Percentiles rank a stretch among this genome's conserved stretches.
Conservation (phyloP, 23 red algal species). For the Gracilaria domingensis region DNA sequence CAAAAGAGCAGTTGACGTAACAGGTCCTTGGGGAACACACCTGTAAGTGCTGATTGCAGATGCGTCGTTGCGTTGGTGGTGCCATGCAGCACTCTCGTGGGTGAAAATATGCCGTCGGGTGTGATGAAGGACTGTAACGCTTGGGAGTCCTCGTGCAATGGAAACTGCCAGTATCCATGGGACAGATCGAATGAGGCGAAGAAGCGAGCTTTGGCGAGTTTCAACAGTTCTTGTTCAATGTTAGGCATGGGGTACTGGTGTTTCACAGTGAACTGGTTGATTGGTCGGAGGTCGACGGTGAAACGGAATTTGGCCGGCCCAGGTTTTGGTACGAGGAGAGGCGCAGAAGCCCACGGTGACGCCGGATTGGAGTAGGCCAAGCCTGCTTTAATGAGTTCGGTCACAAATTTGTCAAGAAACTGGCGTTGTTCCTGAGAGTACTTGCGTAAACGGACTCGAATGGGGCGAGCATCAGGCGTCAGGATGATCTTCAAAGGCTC, state of each 20-base stretch:
- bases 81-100: too few relatives aligned
- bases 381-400: neutral
- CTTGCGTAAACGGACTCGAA: neutral
- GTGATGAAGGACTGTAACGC: too few relatives aligned
- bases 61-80: constrained; percentile 49
- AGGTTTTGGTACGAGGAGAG: constrained; percentile 6
- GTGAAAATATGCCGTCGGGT: too few relatives aligned
- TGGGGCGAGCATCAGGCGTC: neutral
- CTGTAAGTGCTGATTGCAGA: neutral
- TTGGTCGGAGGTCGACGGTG: neutral
- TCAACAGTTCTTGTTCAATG: neutral
- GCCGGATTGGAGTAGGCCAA: neutral
- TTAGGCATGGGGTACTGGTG: neutral
- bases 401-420: constrained; percentile 19
- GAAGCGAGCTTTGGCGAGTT: neutral
- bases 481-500: neutral
- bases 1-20: neutral
- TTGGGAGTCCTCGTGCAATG: too few relatives aligned
- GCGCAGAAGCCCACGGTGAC: neutral
- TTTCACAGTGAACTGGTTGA: neutral
- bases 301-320: neutral
- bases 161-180: too few relatives aligned
- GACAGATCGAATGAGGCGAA: too few relatives aligned
- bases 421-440: constrained; percentile 8
- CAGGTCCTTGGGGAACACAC: neutral